Percentiles rank a stretch among this genome's conserved stretches.
Evolutionary conservation across 345 rosid species (phyloP).

Genomic region (Linum trigynum): DNA sequence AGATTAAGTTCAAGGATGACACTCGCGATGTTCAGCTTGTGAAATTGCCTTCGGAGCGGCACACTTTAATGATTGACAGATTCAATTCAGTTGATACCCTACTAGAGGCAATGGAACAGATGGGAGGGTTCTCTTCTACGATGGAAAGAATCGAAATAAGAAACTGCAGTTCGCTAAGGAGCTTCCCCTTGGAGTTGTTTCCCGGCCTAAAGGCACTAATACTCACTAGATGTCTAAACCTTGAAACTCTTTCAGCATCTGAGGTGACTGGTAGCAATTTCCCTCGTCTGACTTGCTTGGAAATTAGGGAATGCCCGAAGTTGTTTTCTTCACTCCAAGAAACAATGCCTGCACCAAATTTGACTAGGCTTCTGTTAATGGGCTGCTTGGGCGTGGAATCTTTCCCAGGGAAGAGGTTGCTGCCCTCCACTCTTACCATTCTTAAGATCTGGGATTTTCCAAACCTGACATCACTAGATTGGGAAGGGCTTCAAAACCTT

Average conservation of each 20-base stretch:
- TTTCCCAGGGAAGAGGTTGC: neutral
- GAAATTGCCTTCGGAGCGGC: slow-evolving; percentile 7
- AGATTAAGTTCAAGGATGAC: slow-evolving; percentile 4
- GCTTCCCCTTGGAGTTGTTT: slow-evolving; percentile 15
- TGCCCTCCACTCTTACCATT: slow-evolving; percentile 2
- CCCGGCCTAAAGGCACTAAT: slow-evolving; percentile 4
- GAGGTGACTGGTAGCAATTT: neutral
- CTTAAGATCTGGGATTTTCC: slow-evolving; percentile 1
- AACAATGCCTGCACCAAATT: neutral
- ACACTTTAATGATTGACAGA: neutral
- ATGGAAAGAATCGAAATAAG: slow-evolving; percentile 7
- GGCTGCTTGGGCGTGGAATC: neutral
- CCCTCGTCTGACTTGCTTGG: neutral
- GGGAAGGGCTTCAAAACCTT: neutral
- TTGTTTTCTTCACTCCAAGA: neutral
- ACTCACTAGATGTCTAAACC: slow-evolving; percentile 1
- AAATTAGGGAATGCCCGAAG: slow-evolving; percentile 1
- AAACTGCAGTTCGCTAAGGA: neutral
- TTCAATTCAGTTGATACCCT: slow-evolving; percentile 6
- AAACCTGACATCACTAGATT: neutral
- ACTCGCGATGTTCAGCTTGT: neutral
- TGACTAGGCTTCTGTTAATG: neutral
- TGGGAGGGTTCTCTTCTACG: neutral
- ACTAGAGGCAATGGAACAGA: neutral
- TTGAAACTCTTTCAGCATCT: neutral